These are phyloP conservation scores for Solanum medicagineum DNA, from an alignment of 257 asterid genomes.

Conservation along the genomic window DNA sequence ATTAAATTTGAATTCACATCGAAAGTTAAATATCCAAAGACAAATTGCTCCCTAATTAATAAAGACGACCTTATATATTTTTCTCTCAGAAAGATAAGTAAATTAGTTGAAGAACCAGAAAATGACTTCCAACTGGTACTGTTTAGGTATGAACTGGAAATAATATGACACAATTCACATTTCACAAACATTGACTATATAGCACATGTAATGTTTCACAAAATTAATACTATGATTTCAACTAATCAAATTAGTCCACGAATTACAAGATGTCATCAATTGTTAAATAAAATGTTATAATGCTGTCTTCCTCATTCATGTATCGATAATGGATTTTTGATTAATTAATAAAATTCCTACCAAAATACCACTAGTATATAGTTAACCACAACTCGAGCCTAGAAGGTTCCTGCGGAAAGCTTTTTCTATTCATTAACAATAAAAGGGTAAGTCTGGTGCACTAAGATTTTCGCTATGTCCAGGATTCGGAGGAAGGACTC, in stretches of 20 bases:
- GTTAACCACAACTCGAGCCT: too few species aligned
- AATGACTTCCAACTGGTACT: not conserved
- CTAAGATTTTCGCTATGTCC: too few species aligned
- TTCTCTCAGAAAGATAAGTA: not conserved
- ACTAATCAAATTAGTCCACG: not conserved
- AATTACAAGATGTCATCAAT: not conserved
- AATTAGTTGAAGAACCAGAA: not conserved
- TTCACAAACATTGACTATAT: not conserved
- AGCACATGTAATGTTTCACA: not conserved
- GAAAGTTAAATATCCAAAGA: too few species aligned
- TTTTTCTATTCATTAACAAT: too few species aligned
- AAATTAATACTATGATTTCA: not conserved
- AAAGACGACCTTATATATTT: not conserved
- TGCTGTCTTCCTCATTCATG: not conserved
- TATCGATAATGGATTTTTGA: not conserved
- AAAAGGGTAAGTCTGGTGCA: too few species aligned
- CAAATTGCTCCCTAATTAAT: too few species aligned
- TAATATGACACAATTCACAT: not conserved
- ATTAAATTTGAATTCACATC: too few species aligned
- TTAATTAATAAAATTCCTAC: not conserved
- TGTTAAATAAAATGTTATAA: not conserved
- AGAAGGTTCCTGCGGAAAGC: not conserved
- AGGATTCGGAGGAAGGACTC: fast-evolving
- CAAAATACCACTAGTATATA: too few species aligned
- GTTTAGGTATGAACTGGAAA: not conserved